Evolutionary conservation across 73 alveolate species (phyloP).

Genomic region (Stentor coeruleus): DNA sequence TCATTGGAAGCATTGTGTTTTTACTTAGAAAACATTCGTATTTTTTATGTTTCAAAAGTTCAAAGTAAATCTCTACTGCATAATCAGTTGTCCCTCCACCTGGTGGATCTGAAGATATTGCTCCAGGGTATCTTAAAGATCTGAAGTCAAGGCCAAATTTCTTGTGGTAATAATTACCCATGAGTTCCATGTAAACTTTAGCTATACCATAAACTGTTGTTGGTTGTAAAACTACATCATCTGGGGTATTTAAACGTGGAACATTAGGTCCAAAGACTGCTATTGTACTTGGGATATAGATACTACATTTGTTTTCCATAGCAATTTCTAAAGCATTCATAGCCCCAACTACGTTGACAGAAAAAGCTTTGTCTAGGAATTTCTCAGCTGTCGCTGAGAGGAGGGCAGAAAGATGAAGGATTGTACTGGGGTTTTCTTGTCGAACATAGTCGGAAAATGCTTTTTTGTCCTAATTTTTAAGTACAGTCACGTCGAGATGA

Average conservation of each 20-base stretch:
- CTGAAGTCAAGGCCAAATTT: conserved; percentile 52
- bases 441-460: not conserved
- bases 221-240: conserved; percentile 39
- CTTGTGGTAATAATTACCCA: conserved; percentile 45
- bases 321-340: conserved; percentile 47
- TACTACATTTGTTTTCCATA: conserved; percentile 30
- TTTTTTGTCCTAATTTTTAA: too few relatives aligned
- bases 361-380: conserved; percentile 32
- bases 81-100: conserved; percentile 60
- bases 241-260: conserved; percentile 29
- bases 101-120: conserved; percentile 39
- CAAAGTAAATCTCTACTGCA: conserved; percentile 52
- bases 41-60: conserved; percentile 31
- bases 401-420: conserved; percentile 44
- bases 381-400: conserved; percentile 47
- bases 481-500: conserved; percentile 3
- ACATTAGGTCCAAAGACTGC: conserved; percentile 51
- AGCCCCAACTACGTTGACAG: conserved; percentile 43
- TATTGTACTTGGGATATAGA: conserved; percentile 43
- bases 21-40: conserved; percentile 33
- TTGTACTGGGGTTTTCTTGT: not conserved
- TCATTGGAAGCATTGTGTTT: conserved; percentile 42
- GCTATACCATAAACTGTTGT: conserved; percentile 48
- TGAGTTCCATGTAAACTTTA: conserved; percentile 44
- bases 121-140: conserved; percentile 53